A percentile compares a stretch with the other conserved stretches of the same genome.
Evolutionary conservation across 129 eudicot species (phyloP).

Genomic region (Solidago caesia): DNA sequence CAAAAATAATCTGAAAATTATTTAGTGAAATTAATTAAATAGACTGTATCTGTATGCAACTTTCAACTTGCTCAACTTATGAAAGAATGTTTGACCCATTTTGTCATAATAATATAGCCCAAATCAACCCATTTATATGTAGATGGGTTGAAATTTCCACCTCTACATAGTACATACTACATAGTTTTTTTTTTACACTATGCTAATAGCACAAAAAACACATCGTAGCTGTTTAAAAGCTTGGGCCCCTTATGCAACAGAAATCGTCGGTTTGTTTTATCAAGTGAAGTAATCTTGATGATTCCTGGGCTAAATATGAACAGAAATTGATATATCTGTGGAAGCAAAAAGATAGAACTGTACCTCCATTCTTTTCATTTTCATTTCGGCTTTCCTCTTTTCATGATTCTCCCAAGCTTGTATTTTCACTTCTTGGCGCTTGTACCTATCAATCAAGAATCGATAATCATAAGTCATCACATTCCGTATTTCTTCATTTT

Average conservation of each 20-base stretch:
- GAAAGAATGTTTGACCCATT: no score
- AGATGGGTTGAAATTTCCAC: no score
- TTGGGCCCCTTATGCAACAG: background rate
- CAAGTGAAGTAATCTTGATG: background rate
- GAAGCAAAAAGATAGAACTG: slow-evolving; percentile 8
- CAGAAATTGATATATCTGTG: background rate
- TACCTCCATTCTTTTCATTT: slow-evolving; percentile 90
- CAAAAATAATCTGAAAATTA: no score
- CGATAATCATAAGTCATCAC: background rate
- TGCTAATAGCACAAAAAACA: background rate
- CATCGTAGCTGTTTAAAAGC: background rate
- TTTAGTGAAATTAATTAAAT: no score
- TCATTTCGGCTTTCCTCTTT: slow-evolving; percentile 92
- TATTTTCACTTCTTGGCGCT: slow-evolving; percentile 89
- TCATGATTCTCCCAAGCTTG: slow-evolving; percentile 98
- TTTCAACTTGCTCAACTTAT: no score
- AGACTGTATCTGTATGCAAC: no score
- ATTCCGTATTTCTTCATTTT: background rate
- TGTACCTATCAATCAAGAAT: slow-evolving; percentile 50
- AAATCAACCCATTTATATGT: no score
- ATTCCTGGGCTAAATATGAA: background rate
- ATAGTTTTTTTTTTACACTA: no score
- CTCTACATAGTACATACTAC: no score
- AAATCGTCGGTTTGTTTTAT: background rate
- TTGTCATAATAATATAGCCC: no score